phyloP scores from a whole-genome alignment of 1,284 basidiomycete genomes.

The Moesziomyces antarcticus region DNA sequence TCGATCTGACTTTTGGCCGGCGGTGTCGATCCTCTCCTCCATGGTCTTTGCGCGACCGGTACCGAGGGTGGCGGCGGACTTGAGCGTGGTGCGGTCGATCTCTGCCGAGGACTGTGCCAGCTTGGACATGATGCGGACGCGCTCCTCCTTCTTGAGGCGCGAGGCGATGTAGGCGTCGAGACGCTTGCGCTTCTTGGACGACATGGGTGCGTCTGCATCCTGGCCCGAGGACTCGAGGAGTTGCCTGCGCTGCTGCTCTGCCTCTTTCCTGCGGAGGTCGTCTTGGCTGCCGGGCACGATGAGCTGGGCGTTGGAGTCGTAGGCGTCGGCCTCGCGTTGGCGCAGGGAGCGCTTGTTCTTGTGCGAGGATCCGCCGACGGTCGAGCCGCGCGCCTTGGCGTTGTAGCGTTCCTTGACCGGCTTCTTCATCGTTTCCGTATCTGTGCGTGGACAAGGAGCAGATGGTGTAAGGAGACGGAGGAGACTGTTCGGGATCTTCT shows the following conservation, averaged over 20 bases:
- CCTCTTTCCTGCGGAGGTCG: conserved; percentile 32
- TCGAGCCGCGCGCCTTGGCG: conserved; percentile 62
- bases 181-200: conserved; percentile 67
- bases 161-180: conserved; percentile 67
- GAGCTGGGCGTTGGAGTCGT: conserved; percentile 59
- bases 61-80: conserved; percentile 63
- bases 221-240: conserved; percentile 50
- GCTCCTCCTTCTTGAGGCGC: conserved; percentile 66
- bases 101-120: conserved; percentile 61
- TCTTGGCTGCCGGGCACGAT: conserved; percentile 56
- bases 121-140: conserved; percentile 60
- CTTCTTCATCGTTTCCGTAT: conserved; percentile 26
- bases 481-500: neutral
- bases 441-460: neutral
- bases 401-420: conserved; percentile 62
- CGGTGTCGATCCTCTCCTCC: conserved; percentile 55
- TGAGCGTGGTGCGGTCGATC: conserved; percentile 60
- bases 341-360: conserved; percentile 59
- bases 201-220: conserved; percentile 53
- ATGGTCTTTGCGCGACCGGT: conserved; percentile 58
- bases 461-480: neutral
- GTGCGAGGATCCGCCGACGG: conserved; percentile 63
- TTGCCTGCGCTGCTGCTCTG: conserved; percentile 45
- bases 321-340: conserved; percentile 35
- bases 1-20: conserved; percentile 34